Conservation (phyloP, 169 alveolate species). For the Babesia gibsoni region DNA sequence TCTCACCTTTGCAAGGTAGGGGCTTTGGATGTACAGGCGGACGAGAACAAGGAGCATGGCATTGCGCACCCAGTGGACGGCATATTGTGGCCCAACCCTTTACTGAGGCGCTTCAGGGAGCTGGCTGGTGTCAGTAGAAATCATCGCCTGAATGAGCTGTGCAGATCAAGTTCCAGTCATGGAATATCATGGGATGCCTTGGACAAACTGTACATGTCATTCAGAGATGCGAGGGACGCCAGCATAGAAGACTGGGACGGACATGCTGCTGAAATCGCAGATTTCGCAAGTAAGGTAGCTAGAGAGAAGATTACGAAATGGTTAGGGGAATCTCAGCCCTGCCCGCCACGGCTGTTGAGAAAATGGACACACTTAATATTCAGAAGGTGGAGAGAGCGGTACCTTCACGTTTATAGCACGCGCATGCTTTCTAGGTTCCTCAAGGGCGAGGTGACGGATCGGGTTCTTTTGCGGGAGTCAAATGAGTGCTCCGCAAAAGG, state of each 20-base stretch:
- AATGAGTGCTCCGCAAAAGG: constrained; percentile 27
- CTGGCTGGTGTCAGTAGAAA: constrained; percentile 18
- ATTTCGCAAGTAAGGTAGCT: constrained; percentile 54
- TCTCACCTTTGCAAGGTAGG: constrained; percentile 10
- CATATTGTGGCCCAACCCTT: constrained; percentile 68
- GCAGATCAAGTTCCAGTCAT: constrained; percentile 69
- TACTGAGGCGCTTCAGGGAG: constrained; percentile 47
- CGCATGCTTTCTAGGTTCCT: constrained; percentile 46
- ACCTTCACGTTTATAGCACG: constrained; percentile 32
- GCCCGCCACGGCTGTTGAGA: constrained; percentile 49
- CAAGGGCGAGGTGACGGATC: constrained; percentile 60
- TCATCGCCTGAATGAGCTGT: constrained; percentile 53
- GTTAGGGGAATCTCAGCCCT: not conserved
- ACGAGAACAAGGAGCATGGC: constrained; percentile 13
- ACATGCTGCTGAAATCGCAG: constrained; percentile 40
- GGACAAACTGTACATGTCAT: constrained; percentile 66
- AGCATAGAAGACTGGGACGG: constrained; percentile 44
- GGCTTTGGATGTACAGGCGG: not conserved
- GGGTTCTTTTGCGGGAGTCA: constrained; percentile 43
- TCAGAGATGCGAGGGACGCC: constrained; percentile 47
- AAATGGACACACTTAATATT: constrained; percentile 39
- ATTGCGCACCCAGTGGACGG: constrained; percentile 47
- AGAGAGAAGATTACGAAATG: constrained; percentile 24
- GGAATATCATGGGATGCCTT: constrained; percentile 74
- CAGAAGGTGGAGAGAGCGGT: constrained; percentile 34